Conservation (phyloP, 768 basidiomycete species). For the Boletus rubropictus region DNA sequence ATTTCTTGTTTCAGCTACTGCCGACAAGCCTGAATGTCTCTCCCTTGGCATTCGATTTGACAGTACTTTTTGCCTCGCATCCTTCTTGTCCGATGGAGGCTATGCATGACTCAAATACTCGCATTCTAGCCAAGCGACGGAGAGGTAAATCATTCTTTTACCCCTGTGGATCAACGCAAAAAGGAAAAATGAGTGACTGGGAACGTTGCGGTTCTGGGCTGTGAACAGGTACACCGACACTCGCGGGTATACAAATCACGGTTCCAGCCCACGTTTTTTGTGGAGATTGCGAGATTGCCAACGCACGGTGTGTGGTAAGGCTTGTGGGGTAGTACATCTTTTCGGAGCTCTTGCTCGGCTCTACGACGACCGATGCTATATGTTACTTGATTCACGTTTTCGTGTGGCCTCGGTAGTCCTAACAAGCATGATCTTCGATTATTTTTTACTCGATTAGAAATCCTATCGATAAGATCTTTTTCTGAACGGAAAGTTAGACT, state of each 20-base stretch:
- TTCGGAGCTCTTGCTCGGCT: background rate
- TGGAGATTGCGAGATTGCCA: too few relatives aligned
- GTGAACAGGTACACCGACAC: too few relatives aligned
- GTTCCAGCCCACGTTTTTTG: too few relatives aligned
- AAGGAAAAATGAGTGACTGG: background rate
- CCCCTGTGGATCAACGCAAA: conserved; percentile 1
- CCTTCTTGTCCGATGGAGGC: background rate
- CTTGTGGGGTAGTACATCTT: too few relatives aligned
- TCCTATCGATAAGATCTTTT: too few relatives aligned
- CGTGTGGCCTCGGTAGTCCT: background rate
- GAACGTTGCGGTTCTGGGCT: too few relatives aligned
- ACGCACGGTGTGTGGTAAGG: background rate
- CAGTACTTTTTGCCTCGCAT: background rate
- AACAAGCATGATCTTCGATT: background rate
- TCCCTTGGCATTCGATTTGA: background rate
- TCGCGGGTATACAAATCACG: too few relatives aligned
- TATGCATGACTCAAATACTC: too few relatives aligned
- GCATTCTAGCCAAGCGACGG: background rate
- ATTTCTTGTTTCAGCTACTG: conserved; percentile 1
- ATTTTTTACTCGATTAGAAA: too few relatives aligned
- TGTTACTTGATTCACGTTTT: background rate
- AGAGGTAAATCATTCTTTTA: background rate
- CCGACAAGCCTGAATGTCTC: background rate
- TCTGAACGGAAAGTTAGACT: too few relatives aligned
- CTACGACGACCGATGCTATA: background rate